Percentiles rank a stretch among this genome's conserved stretches.
Conservation (phyloP, 2,329 filamentous ascomycete genomes). For the Zalaria obscura region DNA sequence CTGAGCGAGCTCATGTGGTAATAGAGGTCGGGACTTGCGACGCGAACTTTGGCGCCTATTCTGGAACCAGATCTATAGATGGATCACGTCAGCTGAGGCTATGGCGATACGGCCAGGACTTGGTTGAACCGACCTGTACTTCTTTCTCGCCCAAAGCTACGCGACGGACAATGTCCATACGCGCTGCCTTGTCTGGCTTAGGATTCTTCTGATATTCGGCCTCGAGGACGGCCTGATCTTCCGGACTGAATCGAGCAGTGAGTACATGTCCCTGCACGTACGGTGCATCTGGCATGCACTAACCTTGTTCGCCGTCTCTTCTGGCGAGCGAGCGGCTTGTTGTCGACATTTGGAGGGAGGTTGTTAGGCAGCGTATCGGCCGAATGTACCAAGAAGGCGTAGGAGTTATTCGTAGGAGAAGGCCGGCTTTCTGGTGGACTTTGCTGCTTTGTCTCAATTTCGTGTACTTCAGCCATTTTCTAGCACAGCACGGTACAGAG, state of each 20-base stretch:
- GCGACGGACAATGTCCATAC: slow-evolving; percentile 68
- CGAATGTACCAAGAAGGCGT: slow-evolving; percentile 47
- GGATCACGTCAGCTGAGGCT: slow-evolving; percentile 1
- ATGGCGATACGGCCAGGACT: background rate
- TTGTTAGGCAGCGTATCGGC: slow-evolving; percentile 41
- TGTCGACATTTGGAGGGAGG: slow-evolving; percentile 42
- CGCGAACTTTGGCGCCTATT: slow-evolving; percentile 88
- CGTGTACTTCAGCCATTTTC: too few relatives aligned
- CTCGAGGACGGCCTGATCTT: slow-evolving; percentile 82
- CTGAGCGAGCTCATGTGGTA: slow-evolving; percentile 55
- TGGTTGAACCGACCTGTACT: slow-evolving; percentile 58
- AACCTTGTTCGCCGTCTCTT: slow-evolving; percentile 50
- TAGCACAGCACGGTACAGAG: too few relatives aligned
- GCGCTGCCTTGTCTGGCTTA: slow-evolving; percentile 82
- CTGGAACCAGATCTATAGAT: slow-evolving; percentile 97
- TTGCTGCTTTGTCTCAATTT: too few relatives aligned
- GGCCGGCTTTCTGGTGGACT: too few relatives aligned
- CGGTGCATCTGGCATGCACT: slow-evolving; percentile 4
- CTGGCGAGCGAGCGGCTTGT: slow-evolving; percentile 45
- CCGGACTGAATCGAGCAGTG: slow-evolving; percentile 42
- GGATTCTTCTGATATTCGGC: slow-evolving; percentile 71
- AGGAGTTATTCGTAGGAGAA: slow-evolving; percentile 14
- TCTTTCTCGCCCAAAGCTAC: slow-evolving; percentile 90
- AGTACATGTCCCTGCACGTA: background rate
- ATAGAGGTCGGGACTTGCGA: slow-evolving; percentile 71